Conservation (phyloP, 1,284 basidiomycete genomes). For the Trichosporon sp. region DNA sequence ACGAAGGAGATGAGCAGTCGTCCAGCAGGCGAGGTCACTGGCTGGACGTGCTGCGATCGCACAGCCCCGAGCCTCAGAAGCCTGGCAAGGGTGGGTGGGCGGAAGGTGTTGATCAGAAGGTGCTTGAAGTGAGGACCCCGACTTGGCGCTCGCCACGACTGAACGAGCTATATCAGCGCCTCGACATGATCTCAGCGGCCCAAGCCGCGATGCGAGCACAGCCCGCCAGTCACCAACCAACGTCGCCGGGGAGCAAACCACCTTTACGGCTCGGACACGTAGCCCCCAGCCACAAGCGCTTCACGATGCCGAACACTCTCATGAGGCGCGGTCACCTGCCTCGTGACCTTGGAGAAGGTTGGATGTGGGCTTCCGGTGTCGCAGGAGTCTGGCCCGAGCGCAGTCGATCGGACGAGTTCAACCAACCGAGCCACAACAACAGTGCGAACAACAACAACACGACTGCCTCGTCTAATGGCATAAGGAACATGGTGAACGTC, state of each 20-base stretch:
- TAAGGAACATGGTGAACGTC: conserved; percentile 8
- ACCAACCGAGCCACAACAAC: background rate
- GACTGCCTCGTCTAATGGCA: background rate
- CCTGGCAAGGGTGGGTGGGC: conserved; percentile 68
- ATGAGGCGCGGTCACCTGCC: conserved; percentile 37
- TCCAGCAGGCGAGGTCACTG: conserved; percentile 24
- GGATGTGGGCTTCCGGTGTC: conserved; percentile 41
- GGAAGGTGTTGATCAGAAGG: conserved; percentile 63
- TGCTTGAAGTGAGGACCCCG: conserved; percentile 68
- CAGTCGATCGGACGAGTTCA: background rate
- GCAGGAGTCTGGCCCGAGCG: conserved; percentile 31
- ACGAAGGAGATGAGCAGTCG: conserved; percentile 32
- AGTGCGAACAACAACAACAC: background rate
- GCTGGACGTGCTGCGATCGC: conserved; percentile 22
- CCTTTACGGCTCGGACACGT: conserved; percentile 39
- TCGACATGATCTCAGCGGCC: conserved; percentile 41
- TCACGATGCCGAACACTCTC: conserved; percentile 32
- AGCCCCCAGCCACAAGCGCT: conserved; percentile 42
- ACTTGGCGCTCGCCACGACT: conserved; percentile 50
- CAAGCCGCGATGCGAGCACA: conserved; percentile 35
- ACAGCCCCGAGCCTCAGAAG: conserved; percentile 41
- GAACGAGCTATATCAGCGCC: conserved; percentile 43
- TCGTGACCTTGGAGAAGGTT: conserved; percentile 36
- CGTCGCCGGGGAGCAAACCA: conserved; percentile 7
- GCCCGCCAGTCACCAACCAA: conserved; percentile 26